Percentiles rank a stretch among this genome's conserved stretches.
Conservation (phyloP, 345 rosid species). For the Dipteronia sinensis region DNA sequence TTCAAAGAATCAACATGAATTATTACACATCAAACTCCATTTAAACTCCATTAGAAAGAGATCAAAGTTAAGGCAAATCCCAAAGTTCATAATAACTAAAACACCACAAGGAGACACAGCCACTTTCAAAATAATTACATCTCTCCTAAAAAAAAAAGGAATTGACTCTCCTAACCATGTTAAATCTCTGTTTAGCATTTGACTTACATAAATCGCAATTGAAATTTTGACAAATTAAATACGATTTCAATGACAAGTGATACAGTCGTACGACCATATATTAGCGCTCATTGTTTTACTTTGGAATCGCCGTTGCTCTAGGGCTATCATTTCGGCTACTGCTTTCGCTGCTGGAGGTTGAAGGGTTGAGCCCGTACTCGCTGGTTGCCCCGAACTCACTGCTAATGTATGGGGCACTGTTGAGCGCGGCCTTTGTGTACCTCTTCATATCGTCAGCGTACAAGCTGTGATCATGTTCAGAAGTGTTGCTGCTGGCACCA, state of each 20-base stretch:
- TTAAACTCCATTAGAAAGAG: too few species aligned
- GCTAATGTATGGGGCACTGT: constrained; percentile 40
- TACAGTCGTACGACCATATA: neutral
- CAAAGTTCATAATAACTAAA: too few species aligned
- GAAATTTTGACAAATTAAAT: too few species aligned
- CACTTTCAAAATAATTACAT: too few species aligned
- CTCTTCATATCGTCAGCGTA: constrained; percentile 57
- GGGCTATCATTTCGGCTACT: constrained; percentile 18
- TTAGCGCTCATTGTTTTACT: neutral
- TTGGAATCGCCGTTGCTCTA: neutral
- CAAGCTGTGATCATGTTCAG: constrained; percentile 26
- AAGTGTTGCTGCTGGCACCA: constrained; percentile 20
- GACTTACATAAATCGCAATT: too few species aligned
- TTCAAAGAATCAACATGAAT: too few species aligned
- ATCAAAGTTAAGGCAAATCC: too few species aligned
- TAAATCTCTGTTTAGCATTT: too few species aligned
- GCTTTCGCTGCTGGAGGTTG: constrained; percentile 68
- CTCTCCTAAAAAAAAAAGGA: too few species aligned
- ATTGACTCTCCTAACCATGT: too few species aligned
- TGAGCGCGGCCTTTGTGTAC: constrained; percentile 40
- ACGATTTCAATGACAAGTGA: neutral
- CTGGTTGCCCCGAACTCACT: constrained; percentile 67
- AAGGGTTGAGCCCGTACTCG: constrained; percentile 73
- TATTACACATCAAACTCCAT: too few species aligned
- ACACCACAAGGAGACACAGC: too few species aligned